Percentiles rank a stretch among this genome's conserved stretches.
Evolutionary conservation across 306 rosid genomes (phyloP).

Genomic region (Lathyrus aphaca): DNA sequence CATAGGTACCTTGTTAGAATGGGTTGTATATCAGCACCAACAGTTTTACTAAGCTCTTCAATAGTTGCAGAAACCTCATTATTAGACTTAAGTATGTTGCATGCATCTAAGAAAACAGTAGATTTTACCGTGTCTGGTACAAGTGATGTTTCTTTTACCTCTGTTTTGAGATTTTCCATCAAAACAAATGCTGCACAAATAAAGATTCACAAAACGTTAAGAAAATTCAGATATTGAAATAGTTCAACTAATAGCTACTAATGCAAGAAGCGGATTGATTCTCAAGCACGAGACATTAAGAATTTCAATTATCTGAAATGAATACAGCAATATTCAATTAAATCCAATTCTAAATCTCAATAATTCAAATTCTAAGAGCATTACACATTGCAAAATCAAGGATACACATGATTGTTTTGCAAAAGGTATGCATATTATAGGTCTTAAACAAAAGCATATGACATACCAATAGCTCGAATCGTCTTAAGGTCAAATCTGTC

Average conservation of each 20-base stretch:
- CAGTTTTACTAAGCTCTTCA: constrained; percentile 55
- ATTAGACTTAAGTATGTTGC: constrained; percentile 56
- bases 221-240: constrained; percentile 23
- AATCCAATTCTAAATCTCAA: no score
- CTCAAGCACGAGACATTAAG: no score
- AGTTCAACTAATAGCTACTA: constrained; percentile 4
- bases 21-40: constrained; percentile 47
- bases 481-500: constrained; percentile 63
- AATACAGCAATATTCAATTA: no score
- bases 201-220: constrained; percentile 13
- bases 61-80: constrained; percentile 42
- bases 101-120: constrained; percentile 47
- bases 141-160: constrained; percentile 51
- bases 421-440: constrained; percentile 15
- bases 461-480: constrained; percentile 54
- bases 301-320: no score
- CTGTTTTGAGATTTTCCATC: constrained; percentile 63
- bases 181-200: constrained; percentile 57
- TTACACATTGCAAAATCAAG: no score
- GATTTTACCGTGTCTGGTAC: constrained; percentile 37
- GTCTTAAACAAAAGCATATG: no score
- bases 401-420: no score
- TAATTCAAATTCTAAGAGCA: no score
- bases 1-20: constrained; percentile 29
- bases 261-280: background rate